Evolutionary conservation across 2,329 filamentous ascomycete species (phyloP).

Genomic region (Trichoderma endophyticum): DNA sequence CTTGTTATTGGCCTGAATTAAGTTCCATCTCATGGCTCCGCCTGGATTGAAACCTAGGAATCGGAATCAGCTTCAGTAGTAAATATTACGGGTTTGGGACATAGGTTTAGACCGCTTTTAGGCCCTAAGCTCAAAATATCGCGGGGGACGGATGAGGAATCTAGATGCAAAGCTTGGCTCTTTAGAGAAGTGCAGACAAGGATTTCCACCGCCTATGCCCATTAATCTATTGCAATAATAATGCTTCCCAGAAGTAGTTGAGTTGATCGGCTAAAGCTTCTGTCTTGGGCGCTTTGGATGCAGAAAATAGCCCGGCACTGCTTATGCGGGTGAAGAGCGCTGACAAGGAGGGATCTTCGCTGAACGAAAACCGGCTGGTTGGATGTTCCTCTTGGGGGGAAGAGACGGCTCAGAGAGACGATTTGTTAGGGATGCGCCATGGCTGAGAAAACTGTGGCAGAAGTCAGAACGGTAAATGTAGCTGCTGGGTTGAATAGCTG

Average conservation of each 20-base stretch:
- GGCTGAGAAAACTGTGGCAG: background rate
- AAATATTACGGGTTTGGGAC: background rate
- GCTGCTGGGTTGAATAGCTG: background rate
- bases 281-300: background rate
- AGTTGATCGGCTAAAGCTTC: background rate
- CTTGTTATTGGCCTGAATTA: background rate
- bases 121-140: background rate
- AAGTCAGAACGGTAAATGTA: background rate
- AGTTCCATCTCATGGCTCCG: background rate
- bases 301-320: constrained; percentile 21
- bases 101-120: background rate
- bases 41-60: background rate
- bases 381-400: background rate
- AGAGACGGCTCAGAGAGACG: background rate
- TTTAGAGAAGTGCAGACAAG: background rate
- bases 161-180: background rate
- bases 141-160: background rate
- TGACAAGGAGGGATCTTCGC: constrained; percentile 20
- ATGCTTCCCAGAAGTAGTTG: background rate
- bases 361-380: background rate
- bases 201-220: constrained; percentile 9
- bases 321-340: constrained; percentile 30
- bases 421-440: background rate
- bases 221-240: background rate
- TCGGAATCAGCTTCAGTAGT: background rate